phyloP scores from a whole-genome alignment of 2,329 filamentous ascomycete genomes.

The Bipolaris oryzae region DNA sequence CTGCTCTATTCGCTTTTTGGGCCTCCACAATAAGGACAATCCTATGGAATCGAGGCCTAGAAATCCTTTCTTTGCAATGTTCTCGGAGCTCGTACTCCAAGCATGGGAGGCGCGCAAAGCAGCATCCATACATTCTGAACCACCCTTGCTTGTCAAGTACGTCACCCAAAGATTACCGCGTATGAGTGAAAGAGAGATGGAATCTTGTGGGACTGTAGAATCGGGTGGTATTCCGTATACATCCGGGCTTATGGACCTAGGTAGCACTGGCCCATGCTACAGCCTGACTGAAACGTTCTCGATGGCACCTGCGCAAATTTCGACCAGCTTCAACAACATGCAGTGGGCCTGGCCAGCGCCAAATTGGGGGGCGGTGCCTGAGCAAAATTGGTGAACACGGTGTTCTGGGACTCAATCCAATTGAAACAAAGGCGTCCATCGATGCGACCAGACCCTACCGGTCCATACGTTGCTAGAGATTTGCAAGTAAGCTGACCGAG shows the following conservation, averaged over 20 bases:
- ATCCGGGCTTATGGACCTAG: constrained; percentile 3
- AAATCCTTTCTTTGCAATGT: constrained; percentile 46
- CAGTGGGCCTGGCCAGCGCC: constrained; percentile 15
- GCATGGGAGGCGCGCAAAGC: constrained; percentile 40
- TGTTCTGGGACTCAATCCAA: not conserved
- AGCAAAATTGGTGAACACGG: constrained; percentile 8
- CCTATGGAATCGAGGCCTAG: constrained; percentile 19
- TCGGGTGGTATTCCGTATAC: not conserved
- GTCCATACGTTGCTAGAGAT: not conserved
- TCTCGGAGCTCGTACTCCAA: constrained; percentile 64
- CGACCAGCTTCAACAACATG: constrained; percentile 1
- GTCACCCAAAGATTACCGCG: constrained; percentile 7
- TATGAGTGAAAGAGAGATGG: not conserved
- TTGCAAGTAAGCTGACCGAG: not conserved
- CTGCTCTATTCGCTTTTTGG: constrained; percentile 47
- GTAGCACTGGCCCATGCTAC: constrained; percentile 2
- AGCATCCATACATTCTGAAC: constrained; percentile 3
- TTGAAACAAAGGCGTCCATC: not conserved
- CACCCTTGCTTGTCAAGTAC: constrained; percentile 15
- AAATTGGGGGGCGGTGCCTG: constrained; percentile 11
- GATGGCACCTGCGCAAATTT: constrained; percentile 2
- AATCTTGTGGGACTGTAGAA: not conserved
- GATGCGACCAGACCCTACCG: not conserved
- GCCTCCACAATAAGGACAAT: constrained; percentile 21
- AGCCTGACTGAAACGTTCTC: not conserved